phyloP scores from a whole-genome alignment of 768 basidiomycete genomes.

The Fibroporia radiculosa region DNA sequence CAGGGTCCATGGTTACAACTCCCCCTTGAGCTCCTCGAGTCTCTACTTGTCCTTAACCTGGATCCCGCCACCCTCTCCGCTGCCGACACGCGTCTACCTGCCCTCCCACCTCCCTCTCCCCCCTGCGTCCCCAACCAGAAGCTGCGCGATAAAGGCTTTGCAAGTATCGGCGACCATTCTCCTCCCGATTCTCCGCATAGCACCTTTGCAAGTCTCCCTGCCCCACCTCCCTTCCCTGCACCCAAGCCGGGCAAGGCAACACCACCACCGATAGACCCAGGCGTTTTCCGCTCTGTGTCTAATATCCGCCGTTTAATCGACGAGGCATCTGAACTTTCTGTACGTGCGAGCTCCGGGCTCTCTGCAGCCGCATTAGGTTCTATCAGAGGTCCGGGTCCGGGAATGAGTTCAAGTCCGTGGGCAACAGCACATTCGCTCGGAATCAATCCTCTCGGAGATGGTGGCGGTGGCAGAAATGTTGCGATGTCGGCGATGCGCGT shows the following conservation, averaged over 20 bases:
- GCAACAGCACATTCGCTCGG: conserved; percentile 55
- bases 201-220: conserved; percentile 21
- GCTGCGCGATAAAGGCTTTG: conserved; percentile 40
- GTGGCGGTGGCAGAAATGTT: conserved; percentile 57
- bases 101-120: conserved; percentile 22
- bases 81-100: conserved; percentile 34
- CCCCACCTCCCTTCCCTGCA: conserved; percentile 41
- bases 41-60: conserved; percentile 68
- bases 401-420: conserved; percentile 47
- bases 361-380: conserved; percentile 68
- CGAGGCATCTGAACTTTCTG: conserved; percentile 82
- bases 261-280: conserved; percentile 85
- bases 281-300: conserved; percentile 72
- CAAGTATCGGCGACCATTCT: conserved; percentile 32
- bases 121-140: conserved; percentile 15
- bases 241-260: conserved; percentile 59
- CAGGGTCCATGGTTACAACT: conserved; percentile 92
- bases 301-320: conserved; percentile 78
- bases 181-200: conserved; percentile 25
- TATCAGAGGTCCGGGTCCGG: conserved; percentile 38
- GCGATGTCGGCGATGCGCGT: conserved; percentile 82
- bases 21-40: conserved; percentile 78
- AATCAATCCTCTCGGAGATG: conserved; percentile 48
- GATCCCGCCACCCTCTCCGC: conserved; percentile 59
- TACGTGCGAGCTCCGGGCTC: conserved; percentile 80